These are phyloP conservation scores for Penicillium alfredii DNA, from an alignment of 495 filamentous ascomycete species.

Conservation along the genomic window DNA sequence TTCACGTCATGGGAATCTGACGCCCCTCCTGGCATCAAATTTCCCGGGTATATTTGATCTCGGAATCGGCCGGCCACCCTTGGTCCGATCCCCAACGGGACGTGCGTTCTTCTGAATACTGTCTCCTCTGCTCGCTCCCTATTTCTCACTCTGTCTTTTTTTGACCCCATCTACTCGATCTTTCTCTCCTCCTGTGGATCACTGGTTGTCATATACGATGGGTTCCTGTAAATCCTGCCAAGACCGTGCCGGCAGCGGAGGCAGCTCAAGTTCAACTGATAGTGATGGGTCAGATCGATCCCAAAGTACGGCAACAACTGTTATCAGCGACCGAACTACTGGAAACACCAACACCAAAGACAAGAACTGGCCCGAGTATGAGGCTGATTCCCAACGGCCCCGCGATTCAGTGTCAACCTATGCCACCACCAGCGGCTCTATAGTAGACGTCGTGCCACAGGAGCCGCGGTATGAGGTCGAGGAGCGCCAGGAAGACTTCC, in stretches of 20 bases:
- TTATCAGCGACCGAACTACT: conserved; percentile 54
- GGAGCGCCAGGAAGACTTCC: conserved; percentile 55
- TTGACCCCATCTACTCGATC: neutral
- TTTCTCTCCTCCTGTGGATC: neutral
- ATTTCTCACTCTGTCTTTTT: too few relatives aligned
- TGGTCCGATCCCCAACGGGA: too few relatives aligned
- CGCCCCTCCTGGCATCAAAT: too few relatives aligned
- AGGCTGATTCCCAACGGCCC: conserved; percentile 28
- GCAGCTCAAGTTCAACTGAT: conserved; percentile 54
- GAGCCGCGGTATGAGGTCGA: conserved; percentile 55
- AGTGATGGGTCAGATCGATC: conserved; percentile 61
- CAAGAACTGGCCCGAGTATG: conserved; percentile 3
- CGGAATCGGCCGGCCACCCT: too few relatives aligned
- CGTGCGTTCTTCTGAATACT: too few relatives aligned
- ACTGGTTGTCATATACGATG: conserved; percentile 17
- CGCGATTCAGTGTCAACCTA: conserved; percentile 73
- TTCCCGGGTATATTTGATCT: too few relatives aligned
- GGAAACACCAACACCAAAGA: conserved; percentile 19
- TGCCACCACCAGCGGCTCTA: conserved; percentile 64
- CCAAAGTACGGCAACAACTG: conserved; percentile 62
- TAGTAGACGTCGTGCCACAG: conserved; percentile 50
- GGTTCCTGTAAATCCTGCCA: conserved; percentile 32
- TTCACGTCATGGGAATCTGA: conserved; percentile 22
- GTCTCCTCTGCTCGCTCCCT: too few relatives aligned
- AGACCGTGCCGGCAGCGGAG: conserved; percentile 19